Conservation (phyloP, 2,329 filamentous ascomycete species). For the Stachybotrys echinatus region DNA sequence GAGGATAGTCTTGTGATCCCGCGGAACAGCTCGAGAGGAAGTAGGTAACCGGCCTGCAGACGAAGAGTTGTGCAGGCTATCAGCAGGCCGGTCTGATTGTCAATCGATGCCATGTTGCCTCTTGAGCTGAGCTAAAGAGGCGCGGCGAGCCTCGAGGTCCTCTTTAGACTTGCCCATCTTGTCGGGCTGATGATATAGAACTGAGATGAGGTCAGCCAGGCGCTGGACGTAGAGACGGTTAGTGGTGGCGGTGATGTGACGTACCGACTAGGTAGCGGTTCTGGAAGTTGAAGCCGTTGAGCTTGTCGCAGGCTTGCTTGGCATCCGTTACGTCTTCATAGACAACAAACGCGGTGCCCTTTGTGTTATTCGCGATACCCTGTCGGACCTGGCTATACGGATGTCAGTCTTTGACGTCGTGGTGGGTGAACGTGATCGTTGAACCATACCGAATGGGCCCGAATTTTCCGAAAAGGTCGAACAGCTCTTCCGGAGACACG, state of each 20-base stretch:
- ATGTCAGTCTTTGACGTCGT: conserved; percentile 3
- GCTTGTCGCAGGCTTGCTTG: conserved; percentile 97
- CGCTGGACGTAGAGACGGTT: neutral
- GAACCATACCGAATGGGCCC: conserved; percentile 79
- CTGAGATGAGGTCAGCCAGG: conserved; percentile 24
- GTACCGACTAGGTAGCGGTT: conserved; percentile 96
- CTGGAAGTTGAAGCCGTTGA: conserved; percentile 99
- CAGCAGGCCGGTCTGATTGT: conserved; percentile 69
- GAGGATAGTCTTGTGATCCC: conserved; percentile 37
- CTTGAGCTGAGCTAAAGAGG: conserved; percentile 98
- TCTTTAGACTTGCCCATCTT: conserved; percentile 79
- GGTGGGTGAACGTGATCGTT: conserved; percentile 6
- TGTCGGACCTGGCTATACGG: conserved; percentile 85
- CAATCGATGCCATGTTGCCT: conserved; percentile 98
- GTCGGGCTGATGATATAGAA: conserved; percentile 61
- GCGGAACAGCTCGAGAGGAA: conserved; percentile 33
- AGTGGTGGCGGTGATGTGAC: conserved; percentile 28
- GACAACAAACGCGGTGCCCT: conserved; percentile 97
- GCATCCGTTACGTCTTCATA: conserved; percentile 99
- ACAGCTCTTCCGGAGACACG: conserved; percentile 95
- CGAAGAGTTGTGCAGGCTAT: conserved; percentile 39
- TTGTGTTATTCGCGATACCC: conserved; percentile 94
- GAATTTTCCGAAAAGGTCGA: conserved; percentile 98
- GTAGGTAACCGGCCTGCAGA: conserved; percentile 59
- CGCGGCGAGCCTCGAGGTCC: conserved; percentile 87